phyloP scores from a whole-genome alignment of 139 green algal genomes.

The Penium margaritaceum region DNA sequence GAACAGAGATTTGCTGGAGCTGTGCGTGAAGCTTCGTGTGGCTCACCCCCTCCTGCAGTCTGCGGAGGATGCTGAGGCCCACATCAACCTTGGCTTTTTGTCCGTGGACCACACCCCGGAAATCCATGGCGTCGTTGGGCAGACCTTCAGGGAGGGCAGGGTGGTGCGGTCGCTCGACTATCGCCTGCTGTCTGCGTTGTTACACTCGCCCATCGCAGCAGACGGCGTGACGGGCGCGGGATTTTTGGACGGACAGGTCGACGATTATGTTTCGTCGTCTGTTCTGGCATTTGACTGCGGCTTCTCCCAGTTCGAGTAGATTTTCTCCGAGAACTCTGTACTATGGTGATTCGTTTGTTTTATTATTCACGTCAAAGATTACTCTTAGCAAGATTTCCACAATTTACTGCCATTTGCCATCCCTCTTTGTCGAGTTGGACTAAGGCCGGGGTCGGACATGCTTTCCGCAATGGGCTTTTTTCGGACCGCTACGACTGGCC shows the following conservation, averaged over 20 bases:
- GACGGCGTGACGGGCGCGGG: constrained; percentile 8
- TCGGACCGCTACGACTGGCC: no score
- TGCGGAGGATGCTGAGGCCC: constrained; percentile 22
- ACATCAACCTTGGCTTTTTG: constrained; percentile 31
- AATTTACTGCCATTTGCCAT: no score
- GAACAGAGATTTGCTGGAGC: constrained; percentile 9
- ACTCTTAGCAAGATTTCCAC: no score
- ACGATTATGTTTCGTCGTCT: background rate
- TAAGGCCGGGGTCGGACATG: no score
- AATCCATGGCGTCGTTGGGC: constrained; percentile 39
- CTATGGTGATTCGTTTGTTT: no score
- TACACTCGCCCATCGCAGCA: background rate
- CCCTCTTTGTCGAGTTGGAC: no score
- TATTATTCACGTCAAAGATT: no score
- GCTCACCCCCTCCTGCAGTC: constrained; percentile 25
- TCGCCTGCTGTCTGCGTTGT: background rate
- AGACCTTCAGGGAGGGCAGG: constrained; percentile 30
- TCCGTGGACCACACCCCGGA: background rate
- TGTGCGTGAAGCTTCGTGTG: constrained; percentile 20
- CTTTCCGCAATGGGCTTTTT: no score
- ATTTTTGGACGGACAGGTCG: constrained; percentile 22
- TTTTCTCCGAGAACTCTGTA: no score
- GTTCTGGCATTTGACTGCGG: constrained; percentile 21
- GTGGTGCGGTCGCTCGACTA: constrained; percentile 14
- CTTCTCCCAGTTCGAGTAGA: no score